Evolutionary conservation across 768 basidiomycete species (phyloP).

Genomic region (Candolleomyces efflorescens): DNA sequence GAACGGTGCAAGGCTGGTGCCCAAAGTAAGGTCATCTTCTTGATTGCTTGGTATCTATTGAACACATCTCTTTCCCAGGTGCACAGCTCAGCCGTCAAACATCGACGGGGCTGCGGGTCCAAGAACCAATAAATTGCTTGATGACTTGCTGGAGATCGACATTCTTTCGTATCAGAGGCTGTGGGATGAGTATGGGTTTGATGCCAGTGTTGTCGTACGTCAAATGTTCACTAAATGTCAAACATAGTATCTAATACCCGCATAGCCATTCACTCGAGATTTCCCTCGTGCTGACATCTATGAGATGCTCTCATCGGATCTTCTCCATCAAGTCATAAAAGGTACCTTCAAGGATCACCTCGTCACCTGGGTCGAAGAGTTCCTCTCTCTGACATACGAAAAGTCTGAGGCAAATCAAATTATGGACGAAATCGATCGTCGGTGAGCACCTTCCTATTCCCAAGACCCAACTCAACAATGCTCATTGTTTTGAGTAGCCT

Average conservation of each 20-base stretch:
- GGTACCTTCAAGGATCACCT: conserved; percentile 40
- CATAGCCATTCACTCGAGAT: conserved; percentile 27
- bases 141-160: not conserved
- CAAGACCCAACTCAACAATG: too few relatives aligned
- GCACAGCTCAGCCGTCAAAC: not conserved
- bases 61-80: not conserved
- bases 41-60: not conserved
- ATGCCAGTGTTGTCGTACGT: conserved; percentile 3
- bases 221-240: too few relatives aligned
- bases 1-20: conserved; percentile 17
- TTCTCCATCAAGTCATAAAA: conserved; percentile 37
- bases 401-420: conserved; percentile 18
- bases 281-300: conserved; percentile 31
- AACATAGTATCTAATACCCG: too few relatives aligned
- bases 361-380: conserved; percentile 30
- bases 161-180: not conserved
- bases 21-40: conserved; percentile 5
- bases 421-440: conserved; percentile 15
- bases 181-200: conserved; percentile 9
- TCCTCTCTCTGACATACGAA: conserved; percentile 18
- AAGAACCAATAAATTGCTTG: not conserved
- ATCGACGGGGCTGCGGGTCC: not conserved
- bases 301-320: conserved; percentile 26
- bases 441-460: not conserved
- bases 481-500: conserved; percentile 8